Conservation (phyloP, 371 early-diverging fungal genomes). For the Mucor piriformis region DNA sequence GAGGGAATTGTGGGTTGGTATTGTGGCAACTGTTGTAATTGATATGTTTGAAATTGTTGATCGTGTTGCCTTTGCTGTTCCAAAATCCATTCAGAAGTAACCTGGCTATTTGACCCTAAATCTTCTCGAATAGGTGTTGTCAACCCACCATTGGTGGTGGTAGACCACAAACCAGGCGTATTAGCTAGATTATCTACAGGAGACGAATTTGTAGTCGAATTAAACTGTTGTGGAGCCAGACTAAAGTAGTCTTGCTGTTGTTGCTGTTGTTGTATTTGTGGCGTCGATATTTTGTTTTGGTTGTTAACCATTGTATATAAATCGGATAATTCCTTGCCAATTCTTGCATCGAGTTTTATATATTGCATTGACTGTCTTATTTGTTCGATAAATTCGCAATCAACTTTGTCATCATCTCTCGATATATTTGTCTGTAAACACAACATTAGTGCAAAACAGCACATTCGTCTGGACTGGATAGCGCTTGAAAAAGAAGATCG, state of each 20-base stretch:
- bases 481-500: conserved; percentile 14
- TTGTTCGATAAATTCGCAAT: conserved; percentile 14
- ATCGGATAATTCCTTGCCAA: conserved; percentile 16
- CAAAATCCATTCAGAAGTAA: conserved; percentile 10
- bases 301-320: neutral
- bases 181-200: conserved; percentile 3
- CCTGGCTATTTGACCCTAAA: neutral
- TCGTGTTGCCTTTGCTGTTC: conserved; percentile 20
- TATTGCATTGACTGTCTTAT: conserved; percentile 12
- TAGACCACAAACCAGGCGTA: conserved; percentile 22
- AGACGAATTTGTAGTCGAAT: conserved; percentile 11
- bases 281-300: neutral
- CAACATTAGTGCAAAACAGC: conserved; percentile 20
- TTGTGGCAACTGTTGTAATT: conserved; percentile 14
- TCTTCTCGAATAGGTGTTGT: conserved; percentile 19
- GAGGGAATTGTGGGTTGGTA: neutral
- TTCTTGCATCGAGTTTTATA: conserved; percentile 9
- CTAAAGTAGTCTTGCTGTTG: neutral
- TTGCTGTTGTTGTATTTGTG: conserved; percentile 3
- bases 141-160: conserved; percentile 14
- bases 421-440: conserved; percentile 19
- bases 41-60: conserved; percentile 11
- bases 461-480: conserved; percentile 24
- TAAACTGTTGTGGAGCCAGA: conserved; percentile 20
- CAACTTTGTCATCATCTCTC: conserved; percentile 13